Evolutionary conservation across 2,329 filamentous ascomycete species (phyloP).

Genomic region (Teratosphaeria epicoccoides): DNA sequence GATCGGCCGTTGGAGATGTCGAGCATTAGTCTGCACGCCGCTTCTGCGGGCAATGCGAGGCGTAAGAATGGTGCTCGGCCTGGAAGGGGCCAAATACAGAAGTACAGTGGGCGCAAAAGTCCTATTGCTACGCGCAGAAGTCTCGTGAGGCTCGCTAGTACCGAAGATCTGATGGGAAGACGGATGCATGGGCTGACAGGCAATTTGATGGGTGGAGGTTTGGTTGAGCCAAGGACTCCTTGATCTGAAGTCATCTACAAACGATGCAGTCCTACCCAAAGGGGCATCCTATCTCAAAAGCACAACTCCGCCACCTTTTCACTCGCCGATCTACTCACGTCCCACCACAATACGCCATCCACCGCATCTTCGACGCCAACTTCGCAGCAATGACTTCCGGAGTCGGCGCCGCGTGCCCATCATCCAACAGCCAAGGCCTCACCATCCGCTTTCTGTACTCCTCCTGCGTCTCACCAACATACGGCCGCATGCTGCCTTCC

Average conservation of each 20-base stretch:
- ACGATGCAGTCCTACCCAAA: too few species aligned
- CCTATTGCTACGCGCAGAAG: conserved; percentile 28
- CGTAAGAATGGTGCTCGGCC: neutral
- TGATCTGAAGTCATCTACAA: too few species aligned
- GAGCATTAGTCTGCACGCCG: conserved; percentile 13
- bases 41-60: conserved; percentile 5
- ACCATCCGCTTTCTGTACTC: neutral
- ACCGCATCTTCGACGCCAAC: neutral
- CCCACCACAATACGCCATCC: neutral
- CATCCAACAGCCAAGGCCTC: neutral
- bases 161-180: conserved; percentile 38
- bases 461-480: neutral
- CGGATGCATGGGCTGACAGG: conserved; percentile 38
- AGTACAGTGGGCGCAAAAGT: conserved; percentile 16
- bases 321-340: neutral
- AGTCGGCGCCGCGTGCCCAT: neutral
- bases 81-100: neutral
- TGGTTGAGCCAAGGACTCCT: conserved; percentile 3
- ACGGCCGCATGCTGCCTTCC: neutral
- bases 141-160: conserved; percentile 36
- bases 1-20: conserved; percentile 74
- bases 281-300: neutral
- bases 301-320: neutral
- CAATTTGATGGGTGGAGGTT: conserved; percentile 7
- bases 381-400: neutral